Evolutionary conservation across 768 basidiomycete species (phyloP).

Genomic region (Suillus cothurnatus): DNA sequence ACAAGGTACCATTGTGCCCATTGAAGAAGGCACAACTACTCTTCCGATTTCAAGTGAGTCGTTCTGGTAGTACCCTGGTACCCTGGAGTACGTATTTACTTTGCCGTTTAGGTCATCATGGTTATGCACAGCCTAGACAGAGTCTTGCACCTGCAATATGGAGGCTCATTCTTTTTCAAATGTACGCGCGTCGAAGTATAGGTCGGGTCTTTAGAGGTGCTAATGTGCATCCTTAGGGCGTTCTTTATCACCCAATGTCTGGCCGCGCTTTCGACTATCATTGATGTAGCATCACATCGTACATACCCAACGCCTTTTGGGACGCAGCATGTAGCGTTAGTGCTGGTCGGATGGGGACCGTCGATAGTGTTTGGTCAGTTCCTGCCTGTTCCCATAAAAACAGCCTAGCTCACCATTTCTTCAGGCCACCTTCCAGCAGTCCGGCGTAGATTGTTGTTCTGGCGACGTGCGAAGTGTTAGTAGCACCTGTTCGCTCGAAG

Average conservation of each 20-base stretch:
- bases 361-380: slow-evolving; percentile 53
- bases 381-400: not conserved
- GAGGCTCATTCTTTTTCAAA: slow-evolving; percentile 57
- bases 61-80: not conserved
- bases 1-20: not conserved
- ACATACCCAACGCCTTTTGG: slow-evolving; percentile 55
- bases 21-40: slow-evolving; percentile 1
- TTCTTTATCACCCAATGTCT: slow-evolving; percentile 52
- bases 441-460: slow-evolving; percentile 41
- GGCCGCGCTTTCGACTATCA: slow-evolving; percentile 49
- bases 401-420: slow-evolving; percentile 5
- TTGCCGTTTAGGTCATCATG: not conserved
- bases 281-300: slow-evolving; percentile 46
- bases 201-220: not conserved
- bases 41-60: slow-evolving; percentile 6
- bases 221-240: slow-evolving; percentile 31
- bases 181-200: slow-evolving; percentile 36
- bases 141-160: slow-evolving; percentile 47
- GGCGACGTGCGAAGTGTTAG: slow-evolving; percentile 19
- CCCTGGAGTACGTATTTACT: not conserved
- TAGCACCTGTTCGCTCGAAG: not conserved
- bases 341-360: slow-evolving; percentile 64
- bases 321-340: slow-evolving; percentile 63
- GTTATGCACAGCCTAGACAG: not conserved
- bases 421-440: slow-evolving; percentile 42